phyloP scores from a whole-genome alignment of 352 stramenopile genomes.

The Phytopythium kandeliae region DNA sequence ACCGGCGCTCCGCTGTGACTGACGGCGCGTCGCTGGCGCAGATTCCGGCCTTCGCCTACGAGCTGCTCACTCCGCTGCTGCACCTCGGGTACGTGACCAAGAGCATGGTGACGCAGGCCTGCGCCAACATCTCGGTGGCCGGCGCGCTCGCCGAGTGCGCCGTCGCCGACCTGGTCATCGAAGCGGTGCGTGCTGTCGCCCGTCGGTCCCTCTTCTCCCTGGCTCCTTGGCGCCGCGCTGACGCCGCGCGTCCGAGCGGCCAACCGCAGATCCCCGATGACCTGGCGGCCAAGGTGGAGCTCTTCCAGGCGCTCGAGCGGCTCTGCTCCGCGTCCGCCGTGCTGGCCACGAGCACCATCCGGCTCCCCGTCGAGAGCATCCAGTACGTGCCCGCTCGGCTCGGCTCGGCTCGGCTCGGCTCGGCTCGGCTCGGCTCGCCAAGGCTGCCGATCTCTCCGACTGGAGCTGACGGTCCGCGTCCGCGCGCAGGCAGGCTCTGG shows the following conservation, averaged over 20 bases:
- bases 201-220: too few species aligned
- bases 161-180: constrained; percentile 45
- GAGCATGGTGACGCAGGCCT: constrained; percentile 61
- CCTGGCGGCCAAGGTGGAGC: constrained; percentile 47
- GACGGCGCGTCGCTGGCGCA: constrained; percentile 7
- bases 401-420: too few species aligned
- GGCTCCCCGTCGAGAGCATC: constrained; percentile 49
- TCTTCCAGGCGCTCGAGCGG: constrained; percentile 56
- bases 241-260: neutral
- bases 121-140: constrained; percentile 41
- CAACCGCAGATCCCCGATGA: constrained; percentile 54
- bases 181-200: constrained; percentile 29
- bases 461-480: too few species aligned
- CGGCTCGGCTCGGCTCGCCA: too few species aligned
- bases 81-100: constrained; percentile 76
- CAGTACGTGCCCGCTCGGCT: constrained; percentile 25
- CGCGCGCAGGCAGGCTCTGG: constrained; percentile 20
- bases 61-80: constrained; percentile 62
- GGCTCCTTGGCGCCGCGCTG: neutral
- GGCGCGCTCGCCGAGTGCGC: constrained; percentile 40
- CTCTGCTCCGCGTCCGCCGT: constrained; percentile 49
- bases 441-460: too few species aligned
- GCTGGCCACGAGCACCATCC: constrained; percentile 57
- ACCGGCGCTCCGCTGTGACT: too few species aligned
- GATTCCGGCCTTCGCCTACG: constrained; percentile 52